Evolutionary conservation across 2,329 filamentous ascomycete genomes (phyloP).

Genomic region (Xylariales sp.): DNA sequence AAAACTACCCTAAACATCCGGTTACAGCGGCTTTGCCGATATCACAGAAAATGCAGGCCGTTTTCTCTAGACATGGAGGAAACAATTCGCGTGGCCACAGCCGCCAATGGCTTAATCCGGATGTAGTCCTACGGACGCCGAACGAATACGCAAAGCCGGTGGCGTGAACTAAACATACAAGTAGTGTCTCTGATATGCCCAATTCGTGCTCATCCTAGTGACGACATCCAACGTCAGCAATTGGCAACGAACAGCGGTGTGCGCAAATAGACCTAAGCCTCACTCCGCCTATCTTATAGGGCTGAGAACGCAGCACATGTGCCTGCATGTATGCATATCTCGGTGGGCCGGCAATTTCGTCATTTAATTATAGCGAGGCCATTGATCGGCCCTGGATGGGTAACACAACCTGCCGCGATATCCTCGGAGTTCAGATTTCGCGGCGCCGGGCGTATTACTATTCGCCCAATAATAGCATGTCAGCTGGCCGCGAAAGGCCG

Average conservation of each 20-base stretch:
- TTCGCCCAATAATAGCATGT: neutral
- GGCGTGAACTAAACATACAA: conserved; percentile 1
- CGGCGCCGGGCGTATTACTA: neutral
- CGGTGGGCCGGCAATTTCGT: neutral
- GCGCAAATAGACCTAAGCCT: neutral
- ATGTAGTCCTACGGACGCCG: neutral
- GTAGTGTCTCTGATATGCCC: neutral
- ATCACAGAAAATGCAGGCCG: neutral
- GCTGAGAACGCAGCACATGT: conserved; percentile 16
- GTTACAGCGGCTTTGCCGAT: neutral
- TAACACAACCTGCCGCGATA: neutral
- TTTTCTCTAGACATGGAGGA: neutral
- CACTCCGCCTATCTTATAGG: conserved; percentile 28
- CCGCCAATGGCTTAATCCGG: neutral
- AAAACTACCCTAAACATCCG: neutral
- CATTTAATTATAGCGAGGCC: neutral
- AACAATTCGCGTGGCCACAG: neutral
- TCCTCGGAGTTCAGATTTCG: neutral
- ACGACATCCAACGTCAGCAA: conserved; percentile 34
- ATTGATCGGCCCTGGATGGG: neutral
- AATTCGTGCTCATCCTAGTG: neutral
- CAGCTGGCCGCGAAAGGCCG: neutral
- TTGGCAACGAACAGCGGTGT: conserved; percentile 26
- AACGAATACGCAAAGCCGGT: neutral
- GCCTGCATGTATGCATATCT: neutral